Evolutionary conservation across 257 asterid genomes (phyloP), one percentile per base, ranked within the genome.

Genomic region (Salvia miltiorrhiza): DNA sequence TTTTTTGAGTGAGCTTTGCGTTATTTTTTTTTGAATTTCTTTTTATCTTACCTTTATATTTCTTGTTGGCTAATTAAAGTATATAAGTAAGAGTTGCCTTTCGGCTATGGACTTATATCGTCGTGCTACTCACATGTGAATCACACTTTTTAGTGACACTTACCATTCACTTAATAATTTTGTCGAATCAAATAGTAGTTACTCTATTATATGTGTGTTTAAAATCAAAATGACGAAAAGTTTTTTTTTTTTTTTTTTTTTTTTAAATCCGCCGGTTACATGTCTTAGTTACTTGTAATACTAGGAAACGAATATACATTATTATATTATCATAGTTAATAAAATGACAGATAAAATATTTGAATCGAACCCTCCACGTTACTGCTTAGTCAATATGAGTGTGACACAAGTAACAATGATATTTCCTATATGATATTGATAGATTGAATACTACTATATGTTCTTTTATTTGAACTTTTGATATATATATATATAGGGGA

Each of bases 301-400:
- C 21, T 54, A n/a, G 19, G 41, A 39, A 39, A 41, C 1, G 0
- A n/a, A 13, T 14, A 24, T 39, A 14, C 12, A 53, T 43, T 33
- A 63, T 19, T 20, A 24, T 4, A 33, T 8, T 16, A n/a, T 11
- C 30, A 44, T 63, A 3, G 7, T 32, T 53, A 37, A 19, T 3
- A 9, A 72, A 21, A 19, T 47, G 17, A 41, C 9, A 19, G 11
- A 19, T 30, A 54, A 12, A 13, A 1, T 12, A 44, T 44, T 3
- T 12, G 26, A 26, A 57, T 48, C 33, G 45, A 63, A 21, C 59
- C 24, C 45, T 35, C 16, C 39, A 47, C 33, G 53, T n/a, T n/a
- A 67, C 16, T 65, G 55, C 55, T 65, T 3, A 19, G 19, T 66
- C 60, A 66, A 55, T 73, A 66, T 55, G 50, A 61, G 69, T 67